A percentile compares a stretch with the other conserved stretches of the same genome.
These are phyloP conservation scores for Arabidopsis suecica DNA, from an alignment of 345 rosid species.

Conservation along the genomic window DNA sequence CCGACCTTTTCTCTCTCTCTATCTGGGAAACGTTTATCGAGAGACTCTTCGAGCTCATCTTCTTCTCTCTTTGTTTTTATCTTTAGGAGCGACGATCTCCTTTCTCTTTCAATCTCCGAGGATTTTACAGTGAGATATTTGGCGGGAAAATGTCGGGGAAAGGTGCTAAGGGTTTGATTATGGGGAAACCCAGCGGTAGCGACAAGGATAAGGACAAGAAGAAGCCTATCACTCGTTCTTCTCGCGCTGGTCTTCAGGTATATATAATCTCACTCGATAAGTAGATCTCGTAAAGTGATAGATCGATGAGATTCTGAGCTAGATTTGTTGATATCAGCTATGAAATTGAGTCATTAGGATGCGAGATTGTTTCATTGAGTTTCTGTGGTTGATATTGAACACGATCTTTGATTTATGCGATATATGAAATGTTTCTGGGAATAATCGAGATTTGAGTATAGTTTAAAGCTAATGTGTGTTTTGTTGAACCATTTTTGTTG, in stretches of 20 bases:
- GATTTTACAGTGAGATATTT: constrained; percentile 8
- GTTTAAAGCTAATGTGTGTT: too few species aligned
- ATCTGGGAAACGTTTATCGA: constrained; percentile 14
- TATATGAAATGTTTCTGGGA: too few species aligned
- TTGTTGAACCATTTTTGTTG: not conserved
- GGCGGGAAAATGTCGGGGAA: constrained; percentile 76
- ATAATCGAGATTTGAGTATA: too few species aligned
- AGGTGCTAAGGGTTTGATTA: constrained; percentile 79
- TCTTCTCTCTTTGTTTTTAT: not conserved
- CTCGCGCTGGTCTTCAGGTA: constrained; percentile 88
- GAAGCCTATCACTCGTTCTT: constrained; percentile 73
- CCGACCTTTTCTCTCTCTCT: constrained; percentile 13
- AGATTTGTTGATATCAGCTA: not conserved
- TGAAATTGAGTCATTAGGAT: constrained; percentile 4
- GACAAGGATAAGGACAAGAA: constrained; percentile 81
- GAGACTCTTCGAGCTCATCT: constrained; percentile 19
- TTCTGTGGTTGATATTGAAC: constrained; percentile 1
- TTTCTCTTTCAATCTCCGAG: not conserved
- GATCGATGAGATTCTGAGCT: constrained; percentile 33
- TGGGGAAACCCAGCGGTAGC: constrained; percentile 65
- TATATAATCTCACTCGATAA: not conserved
- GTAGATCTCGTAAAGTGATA: constrained; percentile 16
- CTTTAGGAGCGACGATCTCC: constrained; percentile 14
- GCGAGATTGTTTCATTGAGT: constrained; percentile 24
- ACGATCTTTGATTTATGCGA: constrained; percentile 19